These are phyloP conservation scores for Trametes sanguinea DNA, from an alignment of 768 basidiomycete species.

Conservation along the genomic window DNA sequence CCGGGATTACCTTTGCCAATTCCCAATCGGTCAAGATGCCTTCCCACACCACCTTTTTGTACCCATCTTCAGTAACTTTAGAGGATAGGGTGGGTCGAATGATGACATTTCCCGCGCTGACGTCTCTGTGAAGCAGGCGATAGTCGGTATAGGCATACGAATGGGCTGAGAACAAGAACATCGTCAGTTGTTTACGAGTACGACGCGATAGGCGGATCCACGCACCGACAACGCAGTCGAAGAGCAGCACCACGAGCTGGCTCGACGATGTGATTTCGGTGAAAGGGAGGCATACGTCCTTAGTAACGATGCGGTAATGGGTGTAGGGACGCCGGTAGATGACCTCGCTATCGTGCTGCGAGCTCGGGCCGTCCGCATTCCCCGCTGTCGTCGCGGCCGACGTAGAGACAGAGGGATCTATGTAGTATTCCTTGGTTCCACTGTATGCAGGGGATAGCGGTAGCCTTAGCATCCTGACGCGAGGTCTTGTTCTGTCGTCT, in stretches of 20 bases:
- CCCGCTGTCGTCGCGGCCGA: not conserved
- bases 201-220: not conserved
- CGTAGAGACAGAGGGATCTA: no score
- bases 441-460: not conserved
- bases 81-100: not conserved
- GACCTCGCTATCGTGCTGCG: not conserved
- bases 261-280: not conserved
- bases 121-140: not conserved
- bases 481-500: not conserved
- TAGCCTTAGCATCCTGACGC: not conserved
- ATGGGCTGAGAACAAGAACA: not conserved
- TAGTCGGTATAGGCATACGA: not conserved
- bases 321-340: not conserved
- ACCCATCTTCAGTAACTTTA: not conserved
- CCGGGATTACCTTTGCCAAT: not conserved
- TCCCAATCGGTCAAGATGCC: conserved; percentile 6
- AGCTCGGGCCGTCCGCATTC: not conserved
- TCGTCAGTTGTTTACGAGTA: not conserved
- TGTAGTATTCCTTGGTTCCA: no score
- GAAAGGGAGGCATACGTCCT: conserved; percentile 13
- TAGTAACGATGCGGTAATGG: conserved; percentile 17
- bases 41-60: not conserved
- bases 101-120: conserved; percentile 7
- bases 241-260: conserved; percentile 11
- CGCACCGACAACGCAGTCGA: conserved; percentile 1